Base-by-base conservation (phyloP, 305 asterid genomes). In the Plantago coronopus region DNA sequence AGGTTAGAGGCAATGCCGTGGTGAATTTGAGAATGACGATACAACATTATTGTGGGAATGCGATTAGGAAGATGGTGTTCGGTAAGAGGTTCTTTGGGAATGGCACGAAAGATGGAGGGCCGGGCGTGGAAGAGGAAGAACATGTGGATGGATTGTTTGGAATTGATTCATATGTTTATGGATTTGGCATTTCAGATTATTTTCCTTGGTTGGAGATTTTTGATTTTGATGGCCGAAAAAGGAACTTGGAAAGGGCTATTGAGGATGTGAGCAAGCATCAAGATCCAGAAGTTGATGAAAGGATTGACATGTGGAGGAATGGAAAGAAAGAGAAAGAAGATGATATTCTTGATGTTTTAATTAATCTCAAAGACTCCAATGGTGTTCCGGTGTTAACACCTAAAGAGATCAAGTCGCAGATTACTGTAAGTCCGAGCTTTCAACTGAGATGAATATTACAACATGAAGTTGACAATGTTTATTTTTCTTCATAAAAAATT, bases 261-360 rank as follows among this genome's bases (percentile, higher is more conserved):
- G 48, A 21, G 50, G 42, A 27, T 19, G 50, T 58, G 13, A 20
- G 17, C 20, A 58, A 19, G 21, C 31, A 55, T 34, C 42, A 55
- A 16, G 60, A 55, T 55, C 60, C 60, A 55, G 60, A 55, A 34
- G 31, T 55, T n/a, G 45, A 55, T 17, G 25, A 17, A 31, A 55
- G 64, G 64, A 16, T 59, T 17, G 43, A 43, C 14, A 42, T 42
- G 38, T 59, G 64, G 64, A 59, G 16, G 21, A 59, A 44, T 23
- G 64, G 64, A 1, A 5, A 43, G 19, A 59, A 44, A 22, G 53
- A 22, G 17, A 17, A 59, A 11, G 53, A 42, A 23, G 54, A 59
- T 0, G 64, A 59, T 37, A 20, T 59, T 21, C 64, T 59, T 59
- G 64, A 59, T 59, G 54, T 59, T 59, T 25, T 59, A 17, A 59